A percentile compares a stretch with the other conserved stretches of the same genome.
phyloP scores from a whole-genome alignment of 805 yeast species.

The Ogataea dorogensis region DNA sequence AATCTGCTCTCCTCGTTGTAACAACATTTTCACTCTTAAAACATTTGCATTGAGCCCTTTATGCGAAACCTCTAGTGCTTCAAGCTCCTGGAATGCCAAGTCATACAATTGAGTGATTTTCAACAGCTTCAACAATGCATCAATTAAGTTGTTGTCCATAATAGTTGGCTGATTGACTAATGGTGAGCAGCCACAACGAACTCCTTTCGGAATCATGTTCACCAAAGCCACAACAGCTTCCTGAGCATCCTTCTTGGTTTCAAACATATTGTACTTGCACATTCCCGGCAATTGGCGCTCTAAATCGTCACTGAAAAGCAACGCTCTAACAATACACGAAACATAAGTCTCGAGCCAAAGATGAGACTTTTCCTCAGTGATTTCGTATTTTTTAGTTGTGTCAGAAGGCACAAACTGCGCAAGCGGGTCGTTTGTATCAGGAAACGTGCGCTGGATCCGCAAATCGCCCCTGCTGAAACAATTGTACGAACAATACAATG shows the following conservation, averaged over 20 bases:
- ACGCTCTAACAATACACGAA: constrained; percentile 53
- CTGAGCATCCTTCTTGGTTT: constrained; percentile 35
- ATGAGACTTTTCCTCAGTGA: constrained; percentile 41
- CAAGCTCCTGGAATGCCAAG: constrained; percentile 41
- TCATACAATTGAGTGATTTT: constrained; percentile 39
- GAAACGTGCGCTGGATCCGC: constrained; percentile 60
- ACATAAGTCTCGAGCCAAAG: constrained; percentile 65
- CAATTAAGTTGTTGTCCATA: constrained; percentile 52
- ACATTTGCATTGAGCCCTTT: constrained; percentile 28
- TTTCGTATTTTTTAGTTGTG: constrained; percentile 34
- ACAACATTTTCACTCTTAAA: constrained; percentile 42
- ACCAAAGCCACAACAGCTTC: constrained; percentile 40
- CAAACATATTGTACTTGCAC: constrained; percentile 47
- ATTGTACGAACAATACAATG: constrained; percentile 70
- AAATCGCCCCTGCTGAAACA: constrained; percentile 72
- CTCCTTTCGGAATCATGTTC: constrained; percentile 46
- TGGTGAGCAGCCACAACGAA: constrained; percentile 43
- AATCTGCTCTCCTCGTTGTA: constrained; percentile 43
- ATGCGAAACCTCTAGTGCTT: constrained; percentile 15
- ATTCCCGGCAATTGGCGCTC: constrained; percentile 59
- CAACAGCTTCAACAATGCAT: constrained; percentile 44
- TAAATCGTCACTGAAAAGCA: constrained; percentile 51
- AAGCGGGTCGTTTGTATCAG: constrained; percentile 41
- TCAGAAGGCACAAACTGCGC: constrained; percentile 49
- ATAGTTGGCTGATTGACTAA: constrained; percentile 34